A percentile compares a stretch with the other conserved stretches of the same genome.
These are phyloP conservation scores for Blastobotrys indianensis DNA, from an alignment of 1,139 yeast species.

Conservation along the genomic window DNA sequence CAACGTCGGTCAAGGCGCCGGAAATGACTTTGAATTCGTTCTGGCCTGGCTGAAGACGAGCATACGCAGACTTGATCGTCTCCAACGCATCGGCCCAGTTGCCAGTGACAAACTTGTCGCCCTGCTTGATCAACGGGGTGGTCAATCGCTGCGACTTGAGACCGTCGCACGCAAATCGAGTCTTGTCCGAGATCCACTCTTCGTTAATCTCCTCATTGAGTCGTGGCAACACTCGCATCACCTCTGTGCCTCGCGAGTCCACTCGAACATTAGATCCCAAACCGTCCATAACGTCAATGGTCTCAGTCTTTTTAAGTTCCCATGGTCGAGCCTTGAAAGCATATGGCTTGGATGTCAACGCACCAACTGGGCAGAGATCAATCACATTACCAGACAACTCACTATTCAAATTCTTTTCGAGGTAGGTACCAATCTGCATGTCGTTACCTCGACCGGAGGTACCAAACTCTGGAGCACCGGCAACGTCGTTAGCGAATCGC, in stretches of 20 bases:
- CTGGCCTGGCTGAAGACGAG: conserved; percentile 53
- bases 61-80: conserved; percentile 60
- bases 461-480: conserved; percentile 91
- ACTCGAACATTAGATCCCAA: conserved; percentile 79
- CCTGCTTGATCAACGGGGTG: conserved; percentile 69
- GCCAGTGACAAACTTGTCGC: conserved; percentile 65
- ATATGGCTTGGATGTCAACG: conserved; percentile 83
- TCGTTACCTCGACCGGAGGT: conserved; percentile 88
- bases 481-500: conserved; percentile 83
- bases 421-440: conserved; percentile 86
- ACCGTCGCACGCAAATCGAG: conserved; percentile 83
- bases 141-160: conserved; percentile 83
- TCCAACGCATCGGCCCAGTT: conserved; percentile 87
- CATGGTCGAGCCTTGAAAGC: conserved; percentile 91
- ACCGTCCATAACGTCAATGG: conserved; percentile 81
- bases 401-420: conserved; percentile 76
- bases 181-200: conserved; percentile 88
- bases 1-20: conserved; percentile 81
- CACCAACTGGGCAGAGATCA: conserved; percentile 91
- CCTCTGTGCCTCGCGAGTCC: conserved; percentile 83
- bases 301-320: conserved; percentile 88
- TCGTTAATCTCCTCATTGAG: conserved; percentile 82
- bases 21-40: conserved; percentile 76
- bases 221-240: conserved; percentile 83
- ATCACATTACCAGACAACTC: conserved; percentile 85